phyloP scores from a whole-genome alignment of 257 asterid genomes.

The Prunella vulgaris region DNA sequence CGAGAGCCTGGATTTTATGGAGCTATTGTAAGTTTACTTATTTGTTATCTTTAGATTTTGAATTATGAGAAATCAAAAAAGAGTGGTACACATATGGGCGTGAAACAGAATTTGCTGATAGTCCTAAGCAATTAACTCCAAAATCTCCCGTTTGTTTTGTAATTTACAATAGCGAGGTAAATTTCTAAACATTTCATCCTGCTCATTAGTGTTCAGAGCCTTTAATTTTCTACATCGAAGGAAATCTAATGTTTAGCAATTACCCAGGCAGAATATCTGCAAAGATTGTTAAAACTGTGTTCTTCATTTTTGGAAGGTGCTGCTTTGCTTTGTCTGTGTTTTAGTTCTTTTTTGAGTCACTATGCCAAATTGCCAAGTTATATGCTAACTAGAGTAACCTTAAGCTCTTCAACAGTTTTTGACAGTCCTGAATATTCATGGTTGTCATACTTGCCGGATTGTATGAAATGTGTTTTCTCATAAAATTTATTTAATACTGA shows the following conservation, averaged over 20 bases:
- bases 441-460: not conserved
- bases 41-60: conserved; percentile 12
- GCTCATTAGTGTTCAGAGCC: conserved; percentile 1
- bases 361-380: not conserved
- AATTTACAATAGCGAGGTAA: not conserved
- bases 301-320: not conserved
- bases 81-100: not conserved
- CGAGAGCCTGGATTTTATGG: conserved; percentile 94
- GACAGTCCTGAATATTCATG: not conserved
- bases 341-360: not conserved
- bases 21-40: conserved; percentile 70
- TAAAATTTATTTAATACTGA: not conserved
- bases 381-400: conserved; percentile 1
- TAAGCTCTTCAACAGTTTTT: conserved; percentile 6
- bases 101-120: not conserved
- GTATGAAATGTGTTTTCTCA: not conserved
- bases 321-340: conserved; percentile 6
- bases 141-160: not conserved
- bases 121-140: conserved; percentile 12
- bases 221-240: no score
- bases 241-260: conserved; percentile 4
- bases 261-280: not conserved
- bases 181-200: not conserved
- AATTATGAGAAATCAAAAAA: not conserved
- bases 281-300: not conserved